Base-by-base conservation (phyloP, 1,284 basidiomycete genomes). In the Cryptococcus floricola region DNA sequence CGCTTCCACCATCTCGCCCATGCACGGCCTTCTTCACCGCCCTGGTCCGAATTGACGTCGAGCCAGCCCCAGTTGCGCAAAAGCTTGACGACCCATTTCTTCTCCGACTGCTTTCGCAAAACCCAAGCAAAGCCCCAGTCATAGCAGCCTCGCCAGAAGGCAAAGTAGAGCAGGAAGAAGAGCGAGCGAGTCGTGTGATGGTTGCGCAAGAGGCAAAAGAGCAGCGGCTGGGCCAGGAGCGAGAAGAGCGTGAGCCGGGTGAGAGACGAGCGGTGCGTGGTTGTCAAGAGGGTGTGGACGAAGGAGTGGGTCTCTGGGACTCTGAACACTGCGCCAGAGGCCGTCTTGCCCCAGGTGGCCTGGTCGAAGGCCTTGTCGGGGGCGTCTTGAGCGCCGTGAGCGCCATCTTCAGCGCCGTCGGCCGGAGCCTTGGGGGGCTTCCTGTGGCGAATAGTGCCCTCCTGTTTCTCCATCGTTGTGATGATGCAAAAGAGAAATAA, bases 241-340 rank as follows among this genome's bases (percentile, higher is more conserved):
- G 91, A 81, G 5, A 82, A 82, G 25, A 98, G 79, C 59, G 92
- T 97, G 59, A 96, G 78, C 19, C 95, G 75, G 75, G 98, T 95
- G 52, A 98, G 80, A 63, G 94, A 88, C 38, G 92, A 94, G 74
- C 97, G 97, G 4, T 90, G 86, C 5, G 84, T 81, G 3, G 94
- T 96, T 70, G 93, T 84, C 71, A 96, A 89, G 25, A 98, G 82
- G 7, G 88, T 88, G 4, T 92, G 92, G 57, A 98, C 77, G 57
- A 98, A 92, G 73, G 96, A 92, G 72, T 96, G 91, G 0, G 96
- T 98, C 43, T 91, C 88, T 9, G 95, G 95, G 39, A 98, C 93
- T 53, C 85, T 84, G 74, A 98, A 98, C 12, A 96, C 93, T 93
- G 71, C 37, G 16, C 90, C 91, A 54, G 81, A 74, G 9, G 89